A percentile compares a stretch with the other conserved stretches of the same genome.
phyloP scores from a whole-genome alignment of 805 yeast genomes.

The Ogataea dorogensis region DNA sequence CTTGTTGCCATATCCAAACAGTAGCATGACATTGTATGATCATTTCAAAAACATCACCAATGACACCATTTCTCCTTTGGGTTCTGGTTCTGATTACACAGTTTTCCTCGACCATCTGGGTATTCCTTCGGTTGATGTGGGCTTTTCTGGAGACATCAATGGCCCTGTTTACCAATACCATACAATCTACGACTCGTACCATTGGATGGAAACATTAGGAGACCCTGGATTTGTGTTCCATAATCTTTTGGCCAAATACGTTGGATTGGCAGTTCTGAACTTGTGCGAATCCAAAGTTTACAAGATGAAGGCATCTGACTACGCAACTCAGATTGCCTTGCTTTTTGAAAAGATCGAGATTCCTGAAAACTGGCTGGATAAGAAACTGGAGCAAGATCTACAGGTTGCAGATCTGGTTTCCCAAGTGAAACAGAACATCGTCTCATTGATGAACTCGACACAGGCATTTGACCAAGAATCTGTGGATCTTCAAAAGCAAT shows the following conservation, averaged over 20 bases:
- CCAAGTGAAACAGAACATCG: slow-evolving; percentile 29
- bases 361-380: slow-evolving; percentile 27
- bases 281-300: slow-evolving; percentile 49
- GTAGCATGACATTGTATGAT: slow-evolving; percentile 33
- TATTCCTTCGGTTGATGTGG: slow-evolving; percentile 59
- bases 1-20: slow-evolving; percentile 45
- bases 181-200: slow-evolving; percentile 68
- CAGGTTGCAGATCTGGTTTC: slow-evolving; percentile 27
- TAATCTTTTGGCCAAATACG: slow-evolving; percentile 50
- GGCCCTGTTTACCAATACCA: slow-evolving; percentile 74
- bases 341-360: slow-evolving; percentile 42
- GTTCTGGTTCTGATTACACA: slow-evolving; percentile 72
- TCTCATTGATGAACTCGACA: slow-evolving; percentile 24
- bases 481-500: slow-evolving; percentile 20
- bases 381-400: slow-evolving; percentile 2
- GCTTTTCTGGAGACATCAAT: slow-evolving; percentile 41
- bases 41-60: slow-evolving; percentile 35
- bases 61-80: slow-evolving; percentile 46
- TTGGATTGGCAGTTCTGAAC: slow-evolving; percentile 49
- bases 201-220: slow-evolving; percentile 65
- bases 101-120: slow-evolving; percentile 60
- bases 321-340: slow-evolving; percentile 48
- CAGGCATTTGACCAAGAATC: slow-evolving; percentile 28
- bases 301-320: slow-evolving; percentile 43
- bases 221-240: slow-evolving; percentile 65